Evolutionary conservation across 2,329 filamentous ascomycete species (phyloP).

Genomic region (Phialophora chinensis): DNA sequence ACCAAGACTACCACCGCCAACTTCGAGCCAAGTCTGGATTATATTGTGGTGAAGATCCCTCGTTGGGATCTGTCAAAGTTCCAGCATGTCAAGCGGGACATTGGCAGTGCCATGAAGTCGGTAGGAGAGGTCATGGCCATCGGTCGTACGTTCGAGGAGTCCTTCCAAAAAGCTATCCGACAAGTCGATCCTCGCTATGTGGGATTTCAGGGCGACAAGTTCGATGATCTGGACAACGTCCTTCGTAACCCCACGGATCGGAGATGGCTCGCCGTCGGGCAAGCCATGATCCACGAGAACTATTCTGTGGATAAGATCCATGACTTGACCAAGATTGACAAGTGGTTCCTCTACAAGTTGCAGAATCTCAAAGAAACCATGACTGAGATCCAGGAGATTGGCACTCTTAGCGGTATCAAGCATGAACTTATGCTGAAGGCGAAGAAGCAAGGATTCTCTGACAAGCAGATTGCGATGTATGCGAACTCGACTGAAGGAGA

Average conservation of each 20-base stretch:
- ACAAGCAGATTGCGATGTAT: conserved; percentile 88
- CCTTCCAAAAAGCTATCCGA: conserved; percentile 97
- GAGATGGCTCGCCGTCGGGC: conserved; percentile 94
- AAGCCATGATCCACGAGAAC: conserved; percentile 96
- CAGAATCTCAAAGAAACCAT: conserved; percentile 95
- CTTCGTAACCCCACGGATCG: conserved; percentile 93
- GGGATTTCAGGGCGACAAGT: conserved; percentile 94
- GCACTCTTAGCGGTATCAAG: conserved; percentile 81
- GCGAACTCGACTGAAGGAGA: conserved; percentile 87
- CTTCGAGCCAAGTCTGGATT: conserved; percentile 96
- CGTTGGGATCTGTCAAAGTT: conserved; percentile 99
- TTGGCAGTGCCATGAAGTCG: conserved; percentile 98
- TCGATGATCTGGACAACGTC: conserved; percentile 88
- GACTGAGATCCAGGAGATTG: conserved; percentile 81
- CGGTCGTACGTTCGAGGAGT: conserved; percentile 96
- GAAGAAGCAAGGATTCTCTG: conserved; percentile 98
- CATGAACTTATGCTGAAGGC: conserved; percentile 87
- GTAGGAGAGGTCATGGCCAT: conserved; percentile 99
- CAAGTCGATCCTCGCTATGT: conserved; percentile 92
- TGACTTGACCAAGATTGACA: conserved; percentile 96
- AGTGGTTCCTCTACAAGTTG: conserved; percentile 99
- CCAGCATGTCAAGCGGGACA: conserved; percentile 96
- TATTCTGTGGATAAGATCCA: conserved; percentile 92
- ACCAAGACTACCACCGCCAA: conserved; percentile 99
- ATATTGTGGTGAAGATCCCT: conserved; percentile 98